Percentiles rank a stretch among this genome's conserved stretches.
These are phyloP conservation scores for Fomes fomentarius DNA, from an alignment of 1,284 basidiomycete genomes.

Conservation along the genomic window DNA sequence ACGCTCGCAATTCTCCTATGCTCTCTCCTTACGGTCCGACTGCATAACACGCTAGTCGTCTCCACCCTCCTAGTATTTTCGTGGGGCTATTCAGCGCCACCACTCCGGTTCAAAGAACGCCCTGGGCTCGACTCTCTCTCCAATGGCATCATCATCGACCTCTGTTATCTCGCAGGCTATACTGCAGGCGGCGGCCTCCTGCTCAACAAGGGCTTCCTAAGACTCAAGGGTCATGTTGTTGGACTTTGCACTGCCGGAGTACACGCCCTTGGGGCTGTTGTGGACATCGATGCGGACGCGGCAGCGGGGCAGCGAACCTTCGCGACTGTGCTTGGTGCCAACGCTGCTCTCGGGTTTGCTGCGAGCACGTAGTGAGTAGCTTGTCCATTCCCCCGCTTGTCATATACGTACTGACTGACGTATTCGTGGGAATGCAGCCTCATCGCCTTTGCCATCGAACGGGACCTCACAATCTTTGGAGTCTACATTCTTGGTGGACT, in stretches of 20 bases:
- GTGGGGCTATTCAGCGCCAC: slow-evolving; percentile 19
- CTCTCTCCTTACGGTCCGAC: not conserved
- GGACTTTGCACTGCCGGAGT: slow-evolving; percentile 17
- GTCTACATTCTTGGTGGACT: slow-evolving; percentile 17
- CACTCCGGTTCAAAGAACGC: slow-evolving; percentile 15
- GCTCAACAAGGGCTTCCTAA: not conserved
- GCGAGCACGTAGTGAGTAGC: slow-evolving; percentile 11
- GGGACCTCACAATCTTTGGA: slow-evolving; percentile 12
- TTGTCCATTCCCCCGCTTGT: too few relatives aligned
- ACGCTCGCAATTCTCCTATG: not conserved
- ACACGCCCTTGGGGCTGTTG: slow-evolving; percentile 18
- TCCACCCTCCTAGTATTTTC: slow-evolving; percentile 8
- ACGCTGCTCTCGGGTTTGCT: slow-evolving; percentile 4
- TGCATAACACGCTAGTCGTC: not conserved
- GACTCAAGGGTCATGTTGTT: slow-evolving; percentile 10
- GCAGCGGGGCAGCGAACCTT: slow-evolving; percentile 16
- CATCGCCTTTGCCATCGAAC: slow-evolving; percentile 11
- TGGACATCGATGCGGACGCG: slow-evolving; percentile 13
- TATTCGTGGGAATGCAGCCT: not conserved
- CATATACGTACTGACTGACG: too few relatives aligned
- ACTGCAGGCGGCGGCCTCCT: slow-evolving; percentile 10
- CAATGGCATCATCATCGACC: slow-evolving; percentile 16
- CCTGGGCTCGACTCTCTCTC: slow-evolving; percentile 17
- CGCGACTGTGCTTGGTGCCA: slow-evolving; percentile 14
- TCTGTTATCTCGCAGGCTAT: slow-evolving; percentile 13